Percentiles rank a stretch among this genome's conserved stretches.
These are phyloP conservation scores for Jaenimonas drosophilae DNA, from an alignment of 208 protist species.

Conservation along the genomic window DNA sequence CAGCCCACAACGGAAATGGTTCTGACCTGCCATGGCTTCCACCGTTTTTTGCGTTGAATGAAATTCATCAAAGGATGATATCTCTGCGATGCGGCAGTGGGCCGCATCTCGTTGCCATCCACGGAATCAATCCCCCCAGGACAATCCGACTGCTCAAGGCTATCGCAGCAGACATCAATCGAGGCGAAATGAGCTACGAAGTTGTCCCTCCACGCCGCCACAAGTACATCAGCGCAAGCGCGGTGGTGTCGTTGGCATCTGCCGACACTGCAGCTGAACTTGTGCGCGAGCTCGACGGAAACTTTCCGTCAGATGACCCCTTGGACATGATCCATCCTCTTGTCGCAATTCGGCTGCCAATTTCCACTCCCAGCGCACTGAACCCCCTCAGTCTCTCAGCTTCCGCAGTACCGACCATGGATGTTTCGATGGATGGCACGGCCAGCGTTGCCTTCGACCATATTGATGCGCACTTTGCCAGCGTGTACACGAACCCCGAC, in stretches of 20 bases:
- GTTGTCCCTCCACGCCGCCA: constrained; percentile 8
- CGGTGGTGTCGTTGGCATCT: constrained; percentile 22
- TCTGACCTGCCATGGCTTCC: too few species aligned
- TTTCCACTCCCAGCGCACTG: too few species aligned
- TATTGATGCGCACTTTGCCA: constrained; percentile 44
- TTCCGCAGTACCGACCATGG: neutral
- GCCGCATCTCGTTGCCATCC: too few species aligned
- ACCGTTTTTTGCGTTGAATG: too few species aligned
- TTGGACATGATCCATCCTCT: too few species aligned
- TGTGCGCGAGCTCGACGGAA: neutral
- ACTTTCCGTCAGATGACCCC: neutral
- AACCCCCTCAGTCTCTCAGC: neutral
- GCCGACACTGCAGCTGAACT: constrained; percentile 11
- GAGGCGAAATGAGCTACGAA: too few species aligned
- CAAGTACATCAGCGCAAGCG: constrained; percentile 25
- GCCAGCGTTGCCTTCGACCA: constrained; percentile 15
- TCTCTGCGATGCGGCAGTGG: too few species aligned
- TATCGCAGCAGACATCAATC: constrained; percentile 1
- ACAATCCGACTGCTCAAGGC: too few species aligned
- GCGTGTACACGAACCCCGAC: constrained; percentile 19
- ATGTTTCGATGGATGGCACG: constrained; percentile 2
- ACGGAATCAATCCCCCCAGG: too few species aligned
- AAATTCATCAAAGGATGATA: too few species aligned
- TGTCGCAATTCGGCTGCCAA: too few species aligned
- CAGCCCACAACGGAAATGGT: too few species aligned